Evolutionary conservation across 192 early-diverging fungal species (phyloP).

Genomic region (Piromyces finnis): DNA sequence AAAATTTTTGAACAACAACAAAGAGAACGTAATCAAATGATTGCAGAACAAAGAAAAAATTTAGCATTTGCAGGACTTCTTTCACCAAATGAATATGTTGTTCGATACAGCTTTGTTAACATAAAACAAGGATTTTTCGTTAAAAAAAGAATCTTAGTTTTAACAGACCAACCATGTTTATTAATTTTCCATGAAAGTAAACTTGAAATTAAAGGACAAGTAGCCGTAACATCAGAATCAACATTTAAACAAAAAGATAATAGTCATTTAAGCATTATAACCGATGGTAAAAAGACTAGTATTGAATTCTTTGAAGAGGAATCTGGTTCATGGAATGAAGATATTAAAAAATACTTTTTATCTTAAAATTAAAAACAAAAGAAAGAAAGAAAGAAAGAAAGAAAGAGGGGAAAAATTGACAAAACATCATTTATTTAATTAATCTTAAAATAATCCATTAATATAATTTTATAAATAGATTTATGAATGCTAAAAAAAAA

Average conservation of each 20-base stretch:
- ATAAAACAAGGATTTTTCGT: conserved; percentile 10
- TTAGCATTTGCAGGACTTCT: not conserved
- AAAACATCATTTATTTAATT: too few species aligned
- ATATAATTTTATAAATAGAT: too few species aligned
- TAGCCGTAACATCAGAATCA: not conserved
- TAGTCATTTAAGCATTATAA: not conserved
- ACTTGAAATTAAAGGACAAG: conserved; percentile 15
- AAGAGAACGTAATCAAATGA: not conserved
- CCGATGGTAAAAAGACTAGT: not conserved
- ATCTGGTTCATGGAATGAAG: not conserved
- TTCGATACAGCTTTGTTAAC: not conserved
- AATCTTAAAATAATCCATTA: too few species aligned
- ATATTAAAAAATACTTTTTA: not conserved
- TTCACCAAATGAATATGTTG: not conserved
- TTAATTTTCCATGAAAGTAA: conserved; percentile 42
- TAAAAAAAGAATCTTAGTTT: conserved; percentile 37
- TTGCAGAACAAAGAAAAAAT: not conserved
- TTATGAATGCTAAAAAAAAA: too few species aligned
- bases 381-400: too few species aligned
- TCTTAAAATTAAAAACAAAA: not conserved
- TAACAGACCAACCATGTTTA: conserved; percentile 50
- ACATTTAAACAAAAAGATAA: not conserved
- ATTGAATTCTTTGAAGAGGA: not conserved
- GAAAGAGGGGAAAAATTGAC: too few species aligned
- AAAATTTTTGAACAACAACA: not conserved